A percentile compares a stretch with the other conserved stretches of the same genome.
phyloP scores from a whole-genome alignment of 257 asterid genomes.

The Penstemon newberryi region DNA sequence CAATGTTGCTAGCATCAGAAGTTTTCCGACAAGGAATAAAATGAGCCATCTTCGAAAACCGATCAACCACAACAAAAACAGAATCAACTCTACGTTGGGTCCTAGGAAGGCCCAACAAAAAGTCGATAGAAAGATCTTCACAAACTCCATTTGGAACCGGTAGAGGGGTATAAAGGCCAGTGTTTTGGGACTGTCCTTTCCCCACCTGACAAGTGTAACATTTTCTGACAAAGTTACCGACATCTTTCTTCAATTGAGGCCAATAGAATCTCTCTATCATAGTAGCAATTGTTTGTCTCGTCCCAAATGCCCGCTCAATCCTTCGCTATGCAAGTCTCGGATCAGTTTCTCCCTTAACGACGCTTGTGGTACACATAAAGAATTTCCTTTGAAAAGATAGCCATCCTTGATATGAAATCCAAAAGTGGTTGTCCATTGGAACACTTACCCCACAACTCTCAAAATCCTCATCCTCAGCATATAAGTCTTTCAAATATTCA shows the following conservation, averaged over 20 bases:
- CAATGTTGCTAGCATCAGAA: neutral
- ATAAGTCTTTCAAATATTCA: neutral
- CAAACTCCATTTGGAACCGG: neutral
- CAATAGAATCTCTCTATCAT: neutral
- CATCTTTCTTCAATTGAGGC: neutral
- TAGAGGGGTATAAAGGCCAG: neutral
- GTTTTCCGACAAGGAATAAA: neutral
- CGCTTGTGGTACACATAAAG: neutral
- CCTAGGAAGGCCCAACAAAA: neutral
- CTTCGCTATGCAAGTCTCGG: neutral
- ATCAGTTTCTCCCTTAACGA: neutral
- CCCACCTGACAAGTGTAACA: neutral
- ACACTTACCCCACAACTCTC: no score
- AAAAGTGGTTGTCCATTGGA: neutral
- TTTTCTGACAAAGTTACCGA: neutral
- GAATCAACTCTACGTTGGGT: neutral
- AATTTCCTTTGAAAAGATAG: neutral
- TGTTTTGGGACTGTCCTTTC: neutral
- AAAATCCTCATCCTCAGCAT: neutral
- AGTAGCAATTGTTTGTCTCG: neutral
- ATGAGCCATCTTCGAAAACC: neutral
- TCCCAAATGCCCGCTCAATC: neutral
- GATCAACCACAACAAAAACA: neutral
- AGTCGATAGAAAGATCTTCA: neutral
- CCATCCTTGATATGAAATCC: neutral